Evolutionary conservation across 257 asterid genomes (phyloP).

Genomic region (Vinca minor): DNA sequence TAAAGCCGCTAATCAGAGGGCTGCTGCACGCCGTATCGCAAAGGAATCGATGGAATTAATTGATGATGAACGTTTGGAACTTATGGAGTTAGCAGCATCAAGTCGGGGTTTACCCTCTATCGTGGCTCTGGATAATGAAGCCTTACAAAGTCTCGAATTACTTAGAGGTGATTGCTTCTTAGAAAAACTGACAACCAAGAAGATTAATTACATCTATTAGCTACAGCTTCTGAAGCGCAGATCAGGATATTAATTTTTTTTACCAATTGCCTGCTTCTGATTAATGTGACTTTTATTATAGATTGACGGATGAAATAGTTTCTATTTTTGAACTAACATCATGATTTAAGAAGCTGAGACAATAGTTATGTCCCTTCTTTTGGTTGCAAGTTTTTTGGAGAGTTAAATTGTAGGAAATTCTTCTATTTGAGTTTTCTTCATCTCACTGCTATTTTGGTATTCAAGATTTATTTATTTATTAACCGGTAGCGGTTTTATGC

Average conservation of each 20-base stretch:
- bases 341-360: too few relatives aligned
- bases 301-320: too few relatives aligned
- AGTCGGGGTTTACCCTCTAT: slow-evolving; percentile 53
- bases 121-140: slow-evolving; percentile 55
- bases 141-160: slow-evolving; percentile 47
- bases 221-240: too few relatives aligned
- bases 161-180: slow-evolving; percentile 40
- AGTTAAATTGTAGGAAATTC: too few relatives aligned
- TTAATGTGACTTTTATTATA: too few relatives aligned
- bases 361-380: neutral
- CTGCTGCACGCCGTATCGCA: slow-evolving; percentile 76
- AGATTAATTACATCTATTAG: neutral
- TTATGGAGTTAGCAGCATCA: slow-evolving; percentile 74
- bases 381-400: too few relatives aligned
- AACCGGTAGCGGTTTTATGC: slow-evolving; percentile 14
- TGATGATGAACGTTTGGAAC: slow-evolving; percentile 76
- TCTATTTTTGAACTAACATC: too few relatives aligned
- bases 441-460: too few relatives aligned
- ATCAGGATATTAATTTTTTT: too few relatives aligned
- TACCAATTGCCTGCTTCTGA: too few relatives aligned
- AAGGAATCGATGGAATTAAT: slow-evolving; percentile 71
- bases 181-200: slow-evolving; percentile 5
- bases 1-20: slow-evolving; percentile 77
- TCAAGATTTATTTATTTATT: too few relatives aligned
- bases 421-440: too few relatives aligned